Evolutionary conservation across 192 early-diverging fungal genomes (phyloP).

Genomic region (Coemansia sp.): DNA sequence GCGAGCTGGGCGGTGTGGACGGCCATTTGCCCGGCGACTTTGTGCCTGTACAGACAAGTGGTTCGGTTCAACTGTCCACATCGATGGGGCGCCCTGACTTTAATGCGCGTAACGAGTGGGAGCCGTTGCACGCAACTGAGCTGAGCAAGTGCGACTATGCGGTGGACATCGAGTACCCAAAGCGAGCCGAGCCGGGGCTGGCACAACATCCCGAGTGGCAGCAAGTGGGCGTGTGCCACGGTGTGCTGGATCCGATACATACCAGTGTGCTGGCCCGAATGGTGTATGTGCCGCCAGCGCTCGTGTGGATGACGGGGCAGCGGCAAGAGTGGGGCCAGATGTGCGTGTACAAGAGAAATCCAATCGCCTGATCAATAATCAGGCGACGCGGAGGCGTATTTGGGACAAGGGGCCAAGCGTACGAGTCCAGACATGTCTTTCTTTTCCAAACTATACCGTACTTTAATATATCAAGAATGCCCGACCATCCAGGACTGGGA

Average conservation of each 20-base stretch:
- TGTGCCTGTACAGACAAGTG: constrained; percentile 9
- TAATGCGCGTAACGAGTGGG: constrained; percentile 39
- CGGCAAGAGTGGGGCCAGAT: constrained; percentile 32
- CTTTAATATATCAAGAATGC: background rate
- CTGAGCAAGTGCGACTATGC: constrained; percentile 24
- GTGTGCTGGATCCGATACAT: constrained; percentile 23
- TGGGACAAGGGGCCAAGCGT: background rate
- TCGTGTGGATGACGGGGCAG: constrained; percentile 4
- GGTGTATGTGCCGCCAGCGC: constrained; percentile 22
- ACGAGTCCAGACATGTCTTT: background rate
- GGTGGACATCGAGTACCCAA: constrained; percentile 20
- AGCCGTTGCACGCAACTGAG: constrained; percentile 23
- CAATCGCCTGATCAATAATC: background rate
- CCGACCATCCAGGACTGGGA: constrained; percentile 36
- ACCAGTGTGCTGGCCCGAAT: constrained; percentile 19
- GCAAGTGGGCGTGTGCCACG: constrained; percentile 13
- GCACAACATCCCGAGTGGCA: background rate
- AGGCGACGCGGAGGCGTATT: background rate
- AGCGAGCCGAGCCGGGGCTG: background rate
- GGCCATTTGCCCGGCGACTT: constrained; percentile 87
- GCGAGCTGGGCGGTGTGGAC: constrained; percentile 32
- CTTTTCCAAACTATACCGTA: too few species aligned
- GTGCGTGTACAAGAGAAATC: constrained; percentile 21
- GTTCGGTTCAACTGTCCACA: constrained; percentile 26
- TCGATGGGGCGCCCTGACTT: constrained; percentile 18